Evolutionary conservation across 106 monocot species (phyloP).

Genomic region (Amphibolis antarctica): DNA sequence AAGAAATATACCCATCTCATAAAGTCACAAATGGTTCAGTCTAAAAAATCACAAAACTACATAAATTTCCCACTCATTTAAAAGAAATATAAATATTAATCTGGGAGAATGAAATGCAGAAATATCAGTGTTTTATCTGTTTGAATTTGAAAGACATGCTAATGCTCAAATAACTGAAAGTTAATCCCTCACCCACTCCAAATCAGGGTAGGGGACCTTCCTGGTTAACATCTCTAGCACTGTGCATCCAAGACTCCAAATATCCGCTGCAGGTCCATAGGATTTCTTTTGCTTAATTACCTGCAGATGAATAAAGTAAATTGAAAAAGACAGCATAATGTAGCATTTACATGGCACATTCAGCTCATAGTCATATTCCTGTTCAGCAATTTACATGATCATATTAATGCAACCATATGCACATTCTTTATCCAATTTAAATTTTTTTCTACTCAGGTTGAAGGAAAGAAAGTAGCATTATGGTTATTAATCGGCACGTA

Average conservation of each 20-base stretch:
- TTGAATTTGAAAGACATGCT: not conserved
- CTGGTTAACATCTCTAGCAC: slow-evolving; percentile 87
- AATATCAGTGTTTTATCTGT: not conserved
- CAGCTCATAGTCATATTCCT: no score
- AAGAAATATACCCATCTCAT: not conserved
- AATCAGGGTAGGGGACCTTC: slow-evolving; percentile 57
- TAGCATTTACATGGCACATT: not conserved
- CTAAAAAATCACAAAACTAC: not conserved
- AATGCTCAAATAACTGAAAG: not conserved
- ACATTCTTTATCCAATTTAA: no score
- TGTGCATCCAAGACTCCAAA: slow-evolving; percentile 96
- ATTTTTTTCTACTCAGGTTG: no score
- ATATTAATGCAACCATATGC: no score
- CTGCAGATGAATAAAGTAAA: slow-evolving; percentile 16
- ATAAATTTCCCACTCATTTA: not conserved
- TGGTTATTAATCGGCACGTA: no score
- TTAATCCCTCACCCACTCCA: slow-evolving; percentile 63
- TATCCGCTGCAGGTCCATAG: slow-evolving; percentile 73
- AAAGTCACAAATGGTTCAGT: no score
- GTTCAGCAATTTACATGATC: no score
- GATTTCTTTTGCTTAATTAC: slow-evolving; percentile 48
- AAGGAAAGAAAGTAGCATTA: no score
- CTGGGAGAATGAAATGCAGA: not conserved
- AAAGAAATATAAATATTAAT: not conserved
- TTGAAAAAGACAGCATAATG: not conserved